Evolutionary conservation across 805 yeast species (phyloP), one percentile per base, ranked within the genome.

Genomic region (Danielozyma ontarioensis): DNA sequence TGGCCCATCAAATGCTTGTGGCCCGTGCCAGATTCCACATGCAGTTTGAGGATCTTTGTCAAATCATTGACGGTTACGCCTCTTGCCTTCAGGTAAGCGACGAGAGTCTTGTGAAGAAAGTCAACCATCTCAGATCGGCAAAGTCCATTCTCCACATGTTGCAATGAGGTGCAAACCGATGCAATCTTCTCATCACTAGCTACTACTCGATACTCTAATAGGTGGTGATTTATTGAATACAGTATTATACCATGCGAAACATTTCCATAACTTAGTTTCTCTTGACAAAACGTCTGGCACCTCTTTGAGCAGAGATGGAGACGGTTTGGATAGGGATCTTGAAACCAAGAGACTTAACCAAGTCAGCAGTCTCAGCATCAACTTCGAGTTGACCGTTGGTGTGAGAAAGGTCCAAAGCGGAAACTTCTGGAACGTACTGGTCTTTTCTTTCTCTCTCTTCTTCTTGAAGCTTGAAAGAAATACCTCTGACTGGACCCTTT

Each of bases 381-480:
- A 90, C 95, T 76, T 86, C 89, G 71, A 93, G 85, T 66, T 84
- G 93, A 69, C 88, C 88, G 75, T 88, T 87, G 68, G 93, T 81
- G 83, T 85, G 86, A 56, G 94, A 80, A 67, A 93, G 83, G 78
- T 93, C 97, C 70, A 93, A 86, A 72, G 98, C 98, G 67, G 98
- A 94, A 66, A 89, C 95, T 72, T 89, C 97, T 76, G 99, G 99
- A 64, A 94, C 98, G 76, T 89, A 93, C 79, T 93, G 98, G 76
- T 93, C 97, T 78, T 94, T 93, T 79, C 98, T 86, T 80, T 93
- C 99, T 83, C 98, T 90, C 83, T 93, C 99, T 79, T 93, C 99
- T 80, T 93, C 99, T 82, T 93, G 99, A 68, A 93, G 86, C 76
- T 94, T 94, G 96, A 93, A 93, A 61, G 99, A 93, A 60, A 93